phyloP scores from a whole-genome alignment of 75 land plant species.

The Pinus taeda region DNA sequence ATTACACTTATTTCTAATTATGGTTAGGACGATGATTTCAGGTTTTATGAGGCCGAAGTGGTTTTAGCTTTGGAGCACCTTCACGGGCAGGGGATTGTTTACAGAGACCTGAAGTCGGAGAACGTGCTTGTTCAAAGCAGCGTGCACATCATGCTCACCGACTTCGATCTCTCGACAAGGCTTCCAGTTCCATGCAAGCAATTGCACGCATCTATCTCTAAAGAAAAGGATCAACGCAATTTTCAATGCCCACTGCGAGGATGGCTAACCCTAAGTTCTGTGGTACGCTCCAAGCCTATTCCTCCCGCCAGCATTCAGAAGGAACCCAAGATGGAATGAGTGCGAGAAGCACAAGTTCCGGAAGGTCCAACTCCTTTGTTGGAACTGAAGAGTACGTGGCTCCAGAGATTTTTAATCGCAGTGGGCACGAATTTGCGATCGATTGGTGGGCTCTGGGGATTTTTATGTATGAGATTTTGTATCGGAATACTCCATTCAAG shows the following conservation, averaged over 20 bases:
- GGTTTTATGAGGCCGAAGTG: constrained; percentile 72
- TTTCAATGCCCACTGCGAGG: neutral
- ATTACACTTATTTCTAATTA: neutral
- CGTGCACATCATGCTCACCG: constrained; percentile 69
- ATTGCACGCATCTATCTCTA: neutral
- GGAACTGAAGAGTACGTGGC: constrained; percentile 33
- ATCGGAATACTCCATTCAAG: constrained; percentile 28
- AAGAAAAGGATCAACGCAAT: neutral
- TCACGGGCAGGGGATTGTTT: constrained; percentile 47
- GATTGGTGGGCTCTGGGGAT: constrained; percentile 34
- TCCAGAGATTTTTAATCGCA: constrained; percentile 17
- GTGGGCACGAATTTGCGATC: constrained; percentile 20
- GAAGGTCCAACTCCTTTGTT: constrained; percentile 44
- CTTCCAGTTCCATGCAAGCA: constrained; percentile 16
- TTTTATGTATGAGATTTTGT: constrained; percentile 23
- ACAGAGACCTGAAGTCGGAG: constrained; percentile 80
- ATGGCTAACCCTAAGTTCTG: neutral
- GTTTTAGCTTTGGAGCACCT: constrained; percentile 65
- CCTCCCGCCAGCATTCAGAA: neutral
- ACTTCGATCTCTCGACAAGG: constrained; percentile 70
- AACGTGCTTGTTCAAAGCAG: constrained; percentile 51
- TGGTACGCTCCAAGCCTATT: constrained; percentile 2
- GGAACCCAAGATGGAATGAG: neutral
- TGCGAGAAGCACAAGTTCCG: neutral
- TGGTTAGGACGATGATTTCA: neutral